Conservation (phyloP, 371 early-diverging fungal species). For the Rhizopus delemar region DNA sequence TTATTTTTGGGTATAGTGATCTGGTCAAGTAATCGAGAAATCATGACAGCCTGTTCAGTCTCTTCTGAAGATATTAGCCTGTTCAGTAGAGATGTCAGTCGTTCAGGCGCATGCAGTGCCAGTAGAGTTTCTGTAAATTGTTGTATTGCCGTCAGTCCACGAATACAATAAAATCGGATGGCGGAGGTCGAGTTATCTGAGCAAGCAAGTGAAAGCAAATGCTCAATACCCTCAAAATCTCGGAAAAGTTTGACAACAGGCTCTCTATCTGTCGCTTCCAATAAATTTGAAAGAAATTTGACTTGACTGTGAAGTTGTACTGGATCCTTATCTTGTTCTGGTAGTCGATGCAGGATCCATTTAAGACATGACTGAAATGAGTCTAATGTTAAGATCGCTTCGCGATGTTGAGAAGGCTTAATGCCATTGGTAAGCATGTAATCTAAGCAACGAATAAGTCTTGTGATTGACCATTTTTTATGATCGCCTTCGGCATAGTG, state of each 20-base stretch:
- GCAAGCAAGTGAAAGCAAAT: background rate
- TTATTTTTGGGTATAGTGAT: too few relatives aligned
- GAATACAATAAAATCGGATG: conserved; percentile 8
- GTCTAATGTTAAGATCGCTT: background rate
- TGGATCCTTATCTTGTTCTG: background rate
- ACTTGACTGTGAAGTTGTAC: background rate
- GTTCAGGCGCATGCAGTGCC: background rate
- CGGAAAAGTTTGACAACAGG: too few relatives aligned
- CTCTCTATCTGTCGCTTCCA: background rate
- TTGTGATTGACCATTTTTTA: conserved; percentile 13
- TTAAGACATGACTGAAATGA: conserved; percentile 11
- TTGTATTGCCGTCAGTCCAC: background rate
- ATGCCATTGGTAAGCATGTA: conserved; percentile 4
- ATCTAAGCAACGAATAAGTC: conserved; percentile 24
- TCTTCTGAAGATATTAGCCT: background rate
- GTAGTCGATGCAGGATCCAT: conserved; percentile 3
- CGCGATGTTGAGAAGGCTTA: background rate
- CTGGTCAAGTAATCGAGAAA: background rate
- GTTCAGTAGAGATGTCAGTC: background rate
- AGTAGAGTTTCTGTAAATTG: background rate
- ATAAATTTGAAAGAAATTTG: conserved; percentile 9
- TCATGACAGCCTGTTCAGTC: background rate
- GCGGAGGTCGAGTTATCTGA: background rate
- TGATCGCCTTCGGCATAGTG: conserved; percentile 6
- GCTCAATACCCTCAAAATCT: too few relatives aligned